Base-by-base conservation (phyloP, 305 asterid species). In the Euphrasia arctica region DNA sequence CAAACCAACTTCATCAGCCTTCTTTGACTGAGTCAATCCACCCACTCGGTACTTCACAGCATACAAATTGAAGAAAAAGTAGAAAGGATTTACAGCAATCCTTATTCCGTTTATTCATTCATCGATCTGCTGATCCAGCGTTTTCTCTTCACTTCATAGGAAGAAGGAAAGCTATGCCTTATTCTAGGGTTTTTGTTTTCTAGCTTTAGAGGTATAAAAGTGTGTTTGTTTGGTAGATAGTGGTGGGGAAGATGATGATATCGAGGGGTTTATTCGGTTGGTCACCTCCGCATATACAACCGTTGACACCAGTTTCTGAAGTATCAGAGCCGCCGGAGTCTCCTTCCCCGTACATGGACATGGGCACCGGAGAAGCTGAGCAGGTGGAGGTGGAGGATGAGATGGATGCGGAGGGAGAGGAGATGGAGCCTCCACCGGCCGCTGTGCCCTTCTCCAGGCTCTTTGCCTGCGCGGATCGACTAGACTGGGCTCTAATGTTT, bases 311-410 rank as follows among this genome's bases (percentile, higher is more conserved):
- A 70, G 99, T 93, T 13, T 93, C 99, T 32, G 97, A 93, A 73
- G 99, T 93, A 10, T 93, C 99, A 12, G 99, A 93, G 82, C 99
- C 99, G 65, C 99, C 99, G 72, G 99, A 93, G 80, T 93, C 99
- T 4, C 99, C 99, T 2, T 93, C 97, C 7, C 99, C 99, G 49
- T 93, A 93, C 79, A 63, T 82, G 71, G 99, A 93, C 65, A 72
- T 83, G 62, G 82, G 85, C 56, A 82, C 78, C 4, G 82, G 71
- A 6, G 99, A 88, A 13, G 88, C 84, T 54, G 78, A 72, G 77
- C 85, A 77, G 71, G 83, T 79, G 34, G 99, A 84, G 81, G 74
- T 88, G 62, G 99, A 90, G 82, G 98, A 90, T 58, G 99, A 90
- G 77, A 83, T 90, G 62, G 99, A 93, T 51, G 91, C 69, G 0